These are phyloP conservation scores for Suhomyces pyralidae DNA, from an alignment of 805 yeast species.

Conservation along the genomic window DNA sequence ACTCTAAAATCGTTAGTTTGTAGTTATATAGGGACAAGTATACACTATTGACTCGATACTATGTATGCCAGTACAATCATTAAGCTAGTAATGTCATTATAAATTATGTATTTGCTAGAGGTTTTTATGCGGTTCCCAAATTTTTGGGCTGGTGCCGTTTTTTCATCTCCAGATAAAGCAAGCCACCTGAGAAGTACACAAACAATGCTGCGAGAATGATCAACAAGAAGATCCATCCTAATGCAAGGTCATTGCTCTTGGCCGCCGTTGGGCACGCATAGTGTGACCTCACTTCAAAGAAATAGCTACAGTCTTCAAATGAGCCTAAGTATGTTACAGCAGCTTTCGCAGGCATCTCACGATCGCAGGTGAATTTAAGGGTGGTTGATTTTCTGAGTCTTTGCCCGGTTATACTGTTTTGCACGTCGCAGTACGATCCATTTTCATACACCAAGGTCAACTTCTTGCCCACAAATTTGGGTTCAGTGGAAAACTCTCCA, in stretches of 20 bases:
- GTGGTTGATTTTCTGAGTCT: constrained; percentile 59
- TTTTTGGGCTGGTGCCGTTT: neutral
- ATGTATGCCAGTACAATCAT: neutral
- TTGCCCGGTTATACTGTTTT: constrained; percentile 42
- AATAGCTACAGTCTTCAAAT: constrained; percentile 72
- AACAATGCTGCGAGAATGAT: constrained; percentile 41
- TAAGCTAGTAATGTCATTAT: neutral
- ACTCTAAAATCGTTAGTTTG: neutral
- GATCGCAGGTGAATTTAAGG: constrained; percentile 73
- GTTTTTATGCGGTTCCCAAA: neutral
- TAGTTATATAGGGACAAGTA: neutral
- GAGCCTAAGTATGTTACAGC: constrained; percentile 68
- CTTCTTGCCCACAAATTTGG: constrained; percentile 69
- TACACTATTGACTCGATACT: neutral
- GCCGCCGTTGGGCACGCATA: constrained; percentile 85
- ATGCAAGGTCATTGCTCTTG: constrained; percentile 59
- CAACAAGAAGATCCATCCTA: constrained; percentile 60
- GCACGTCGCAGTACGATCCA: constrained; percentile 57
- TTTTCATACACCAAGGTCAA: constrained; percentile 64
- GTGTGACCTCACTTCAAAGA: constrained; percentile 79
- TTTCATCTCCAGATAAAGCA: constrained; percentile 24
- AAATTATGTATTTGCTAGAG: neutral
- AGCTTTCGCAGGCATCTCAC: constrained; percentile 65
- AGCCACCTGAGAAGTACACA: constrained; percentile 39
- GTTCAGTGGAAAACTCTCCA: constrained; percentile 55